Evolutionary conservation across 305 asterid species (phyloP).

Genomic region (Fraxinus dipetala): DNA sequence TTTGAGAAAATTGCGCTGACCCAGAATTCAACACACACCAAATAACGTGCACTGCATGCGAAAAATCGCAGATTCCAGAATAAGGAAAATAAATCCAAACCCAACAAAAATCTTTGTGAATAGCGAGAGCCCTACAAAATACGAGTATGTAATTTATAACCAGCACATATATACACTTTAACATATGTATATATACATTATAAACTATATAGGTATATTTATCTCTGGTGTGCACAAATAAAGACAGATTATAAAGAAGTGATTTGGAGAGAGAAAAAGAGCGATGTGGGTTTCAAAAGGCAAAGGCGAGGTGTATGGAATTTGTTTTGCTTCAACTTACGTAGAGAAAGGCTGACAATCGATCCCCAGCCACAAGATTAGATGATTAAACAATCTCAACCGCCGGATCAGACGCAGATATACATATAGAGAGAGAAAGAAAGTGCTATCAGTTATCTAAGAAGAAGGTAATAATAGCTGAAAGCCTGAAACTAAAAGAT

Average conservation of each 20-base stretch:
- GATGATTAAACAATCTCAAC: not conserved
- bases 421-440: not conserved
- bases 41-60: slow-evolving; percentile 44
- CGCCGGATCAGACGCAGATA: not conserved
- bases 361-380: not conserved
- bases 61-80: slow-evolving; percentile 9
- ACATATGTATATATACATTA: not conserved
- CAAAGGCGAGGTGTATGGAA: not conserved
- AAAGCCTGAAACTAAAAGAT: slow-evolving; percentile 10
- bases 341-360: not conserved
- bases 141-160: not conserved
- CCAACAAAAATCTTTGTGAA: not conserved
- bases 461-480: slow-evolving; percentile 5
- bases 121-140: not conserved
- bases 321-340: not conserved
- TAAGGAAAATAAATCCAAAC: not conserved
- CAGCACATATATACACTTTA: slow-evolving; percentile 1
- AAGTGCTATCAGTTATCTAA: not conserved
- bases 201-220: not conserved
- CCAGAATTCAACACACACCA: slow-evolving; percentile 27
- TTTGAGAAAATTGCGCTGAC: slow-evolving; percentile 17
- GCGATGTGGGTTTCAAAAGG: not conserved
- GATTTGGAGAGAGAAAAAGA: slow-evolving; percentile 25
- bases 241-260: slow-evolving; percentile 25
- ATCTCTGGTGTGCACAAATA: not conserved